Percentiles rank a stretch among this genome's conserved stretches.
Conservation (phyloP, 177 flowering plant genomes). For the Vitis hybrid region DNA sequence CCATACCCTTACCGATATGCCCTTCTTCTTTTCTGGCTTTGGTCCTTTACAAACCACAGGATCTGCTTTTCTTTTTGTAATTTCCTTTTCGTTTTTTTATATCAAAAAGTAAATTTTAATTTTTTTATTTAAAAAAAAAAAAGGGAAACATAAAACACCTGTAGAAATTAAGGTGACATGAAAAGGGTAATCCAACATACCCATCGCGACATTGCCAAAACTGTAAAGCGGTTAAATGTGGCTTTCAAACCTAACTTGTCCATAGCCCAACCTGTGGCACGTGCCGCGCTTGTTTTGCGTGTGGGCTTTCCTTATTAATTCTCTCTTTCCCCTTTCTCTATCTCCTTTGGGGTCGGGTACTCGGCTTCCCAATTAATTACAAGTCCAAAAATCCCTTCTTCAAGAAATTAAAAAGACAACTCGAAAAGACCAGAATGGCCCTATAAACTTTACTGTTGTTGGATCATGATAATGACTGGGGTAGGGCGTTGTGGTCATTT, state of each 20-base stretch:
- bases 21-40: too few relatives aligned
- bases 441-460: background rate
- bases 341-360: conserved; percentile 1
- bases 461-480: background rate
- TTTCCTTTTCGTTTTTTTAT: too few relatives aligned
- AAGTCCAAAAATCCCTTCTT: too few relatives aligned
- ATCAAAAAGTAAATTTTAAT: background rate
- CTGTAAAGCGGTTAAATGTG: conserved; percentile 36
- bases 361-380: too few relatives aligned
- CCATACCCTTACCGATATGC: too few relatives aligned
- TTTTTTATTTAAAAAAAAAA: too few relatives aligned
- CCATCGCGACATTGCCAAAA: conserved; percentile 24
- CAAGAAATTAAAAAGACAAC: background rate
- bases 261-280: conserved; percentile 18
- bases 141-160: conserved; percentile 2
- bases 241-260: conserved; percentile 30
- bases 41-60: too few relatives aligned
- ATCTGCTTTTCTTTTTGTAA: too few relatives aligned
- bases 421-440: conserved; percentile 5
- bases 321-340: background rate
- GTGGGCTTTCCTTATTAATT: conserved; percentile 2
- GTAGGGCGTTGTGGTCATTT: conserved; percentile 17
- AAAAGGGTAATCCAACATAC: conserved; percentile 17
- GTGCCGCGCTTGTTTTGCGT: conserved; percentile 15
- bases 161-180: conserved; percentile 9